Evolutionary conservation across 2,329 filamentous ascomycete species (phyloP).

Genomic region (Phialophora verrucosa): DNA sequence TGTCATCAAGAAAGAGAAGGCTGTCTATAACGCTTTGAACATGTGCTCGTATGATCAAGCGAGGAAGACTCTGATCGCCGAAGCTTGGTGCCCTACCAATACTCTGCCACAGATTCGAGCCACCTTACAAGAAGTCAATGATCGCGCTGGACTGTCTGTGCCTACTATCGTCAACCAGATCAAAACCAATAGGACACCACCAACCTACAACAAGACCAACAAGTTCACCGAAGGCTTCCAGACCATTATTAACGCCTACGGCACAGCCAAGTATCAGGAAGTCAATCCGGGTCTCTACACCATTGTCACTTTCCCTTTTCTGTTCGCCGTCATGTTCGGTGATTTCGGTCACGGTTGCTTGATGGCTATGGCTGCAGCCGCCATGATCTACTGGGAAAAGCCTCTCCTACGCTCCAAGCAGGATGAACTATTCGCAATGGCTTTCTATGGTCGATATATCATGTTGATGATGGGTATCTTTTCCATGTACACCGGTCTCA

Average conservation of each 20-base stretch:
- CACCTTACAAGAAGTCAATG: constrained; percentile 94
- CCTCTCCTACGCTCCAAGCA: constrained; percentile 82
- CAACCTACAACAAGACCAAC: constrained; percentile 97
- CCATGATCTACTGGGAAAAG: constrained; percentile 98
- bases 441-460: constrained; percentile 98
- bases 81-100: constrained; percentile 96
- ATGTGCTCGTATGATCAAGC: constrained; percentile 96
- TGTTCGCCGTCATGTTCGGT: constrained; percentile 99
- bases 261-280: constrained; percentile 95
- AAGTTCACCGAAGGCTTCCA: constrained; percentile 98
- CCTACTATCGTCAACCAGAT: constrained; percentile 99
- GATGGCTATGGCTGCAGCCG: constrained; percentile 80
- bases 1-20: constrained; percentile 97
- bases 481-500: constrained; percentile 93
- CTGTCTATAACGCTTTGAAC: constrained; percentile 93
- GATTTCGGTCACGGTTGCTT: constrained; percentile 92
- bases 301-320: constrained; percentile 97
- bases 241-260: constrained; percentile 98
- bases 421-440: constrained; percentile 97
- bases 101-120: constrained; percentile 87
- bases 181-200: constrained; percentile 93
- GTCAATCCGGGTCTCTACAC: constrained; percentile 95
- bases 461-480: constrained; percentile 98
- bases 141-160: constrained; percentile 92
- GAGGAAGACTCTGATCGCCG: constrained; percentile 92